These are phyloP conservation scores for Mycena galopus DNA, from an alignment of 768 basidiomycete species.

Conservation along the genomic window DNA sequence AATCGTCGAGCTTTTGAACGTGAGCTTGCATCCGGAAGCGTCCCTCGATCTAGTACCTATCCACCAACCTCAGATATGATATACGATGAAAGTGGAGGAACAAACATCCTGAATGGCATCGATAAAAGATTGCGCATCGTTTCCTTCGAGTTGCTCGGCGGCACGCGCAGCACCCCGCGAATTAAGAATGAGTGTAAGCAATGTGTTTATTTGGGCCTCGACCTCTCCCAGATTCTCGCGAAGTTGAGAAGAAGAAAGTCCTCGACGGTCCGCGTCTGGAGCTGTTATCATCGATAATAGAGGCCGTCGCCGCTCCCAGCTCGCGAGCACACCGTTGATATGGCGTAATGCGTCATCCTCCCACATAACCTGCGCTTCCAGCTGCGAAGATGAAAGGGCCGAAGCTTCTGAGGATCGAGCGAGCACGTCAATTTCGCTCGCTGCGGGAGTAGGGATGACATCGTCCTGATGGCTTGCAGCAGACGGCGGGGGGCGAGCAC, in stretches of 20 bases:
- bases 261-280: neutral
- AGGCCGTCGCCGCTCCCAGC: too few species aligned
- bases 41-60: constrained; percentile 4
- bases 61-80: neutral
- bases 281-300: too few species aligned
- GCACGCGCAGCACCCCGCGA: neutral
- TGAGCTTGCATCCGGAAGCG: neutral
- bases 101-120: constrained; percentile 3
- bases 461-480: too few species aligned
- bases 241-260: neutral
- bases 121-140: neutral
- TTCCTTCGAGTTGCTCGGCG: neutral
- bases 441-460: too few species aligned
- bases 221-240: neutral
- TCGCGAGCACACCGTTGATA: too few species aligned
- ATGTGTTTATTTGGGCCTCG: neutral
- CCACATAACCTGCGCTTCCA: too few species aligned
- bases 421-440: too few species aligned
- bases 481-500: too few species aligned
- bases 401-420: too few species aligned
- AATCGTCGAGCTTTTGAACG: constrained; percentile 24
- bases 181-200: neutral
- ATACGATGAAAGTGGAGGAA: neutral
- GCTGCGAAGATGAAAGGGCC: too few species aligned
- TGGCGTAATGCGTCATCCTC: too few species aligned